Conservation (phyloP, 1,284 basidiomycete species). For the Leccinum griseonigrum region DNA sequence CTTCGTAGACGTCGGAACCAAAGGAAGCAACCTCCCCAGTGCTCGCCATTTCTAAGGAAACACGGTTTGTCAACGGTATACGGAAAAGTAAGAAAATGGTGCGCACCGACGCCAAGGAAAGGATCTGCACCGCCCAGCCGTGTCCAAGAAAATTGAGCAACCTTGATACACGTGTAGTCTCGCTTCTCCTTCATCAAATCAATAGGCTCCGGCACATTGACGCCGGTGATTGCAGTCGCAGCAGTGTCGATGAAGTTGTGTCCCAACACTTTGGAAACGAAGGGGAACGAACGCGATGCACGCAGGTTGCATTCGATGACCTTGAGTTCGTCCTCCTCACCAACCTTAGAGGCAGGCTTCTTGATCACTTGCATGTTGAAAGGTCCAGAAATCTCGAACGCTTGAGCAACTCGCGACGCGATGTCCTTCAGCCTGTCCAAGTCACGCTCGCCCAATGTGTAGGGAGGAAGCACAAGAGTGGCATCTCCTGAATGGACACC, state of each 20-base stretch:
- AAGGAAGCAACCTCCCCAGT: conserved; percentile 99
- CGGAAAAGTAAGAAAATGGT: neutral
- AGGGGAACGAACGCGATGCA: conserved; percentile 97
- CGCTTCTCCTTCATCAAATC: conserved; percentile 91
- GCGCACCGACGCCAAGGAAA: conserved; percentile 90
- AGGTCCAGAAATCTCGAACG: conserved; percentile 96
- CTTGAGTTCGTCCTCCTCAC: conserved; percentile 76
- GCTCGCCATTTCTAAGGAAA: conserved; percentile 86
- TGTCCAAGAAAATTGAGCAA: conserved; percentile 99
- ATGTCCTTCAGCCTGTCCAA: conserved; percentile 90
- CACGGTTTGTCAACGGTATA: neutral
- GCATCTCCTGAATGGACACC: conserved; percentile 99
- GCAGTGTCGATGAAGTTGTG: conserved; percentile 97
- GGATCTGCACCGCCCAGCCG: conserved; percentile 93
- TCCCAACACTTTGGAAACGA: conserved; percentile 97
- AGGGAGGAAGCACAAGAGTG: conserved; percentile 96
- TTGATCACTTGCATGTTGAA: conserved; percentile 99
- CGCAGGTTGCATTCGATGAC: conserved; percentile 99
- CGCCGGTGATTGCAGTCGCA: conserved; percentile 86
- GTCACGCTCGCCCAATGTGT: conserved; percentile 76
- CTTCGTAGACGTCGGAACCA: conserved; percentile 92
- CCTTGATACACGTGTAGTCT: conserved; percentile 96
- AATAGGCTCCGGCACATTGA: conserved; percentile 90
- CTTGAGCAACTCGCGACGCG: conserved; percentile 91
- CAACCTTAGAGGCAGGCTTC: conserved; percentile 59